Evolutionary conservation across 805 yeast species (phyloP).

Genomic region (Candida coquimbonensis): DNA sequence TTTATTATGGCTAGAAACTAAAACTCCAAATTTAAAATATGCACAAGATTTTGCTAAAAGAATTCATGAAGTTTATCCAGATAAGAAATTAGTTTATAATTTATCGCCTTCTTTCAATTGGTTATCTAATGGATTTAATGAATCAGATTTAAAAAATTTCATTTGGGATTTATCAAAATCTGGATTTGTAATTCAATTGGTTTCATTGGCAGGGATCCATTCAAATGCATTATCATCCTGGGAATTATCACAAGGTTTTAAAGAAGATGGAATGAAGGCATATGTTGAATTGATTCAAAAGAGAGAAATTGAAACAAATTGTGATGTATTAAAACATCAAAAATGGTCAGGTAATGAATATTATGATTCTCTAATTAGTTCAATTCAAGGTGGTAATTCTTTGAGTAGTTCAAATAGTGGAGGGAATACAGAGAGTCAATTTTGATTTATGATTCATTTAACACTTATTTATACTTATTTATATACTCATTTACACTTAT

Average conservation of each 20-base stretch:
- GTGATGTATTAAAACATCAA: constrained; percentile 54
- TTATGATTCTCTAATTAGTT: constrained; percentile 26
- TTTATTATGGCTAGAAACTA: constrained; percentile 56
- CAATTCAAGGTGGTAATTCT: constrained; percentile 6
- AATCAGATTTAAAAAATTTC: constrained; percentile 38
- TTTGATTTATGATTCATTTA: background rate
- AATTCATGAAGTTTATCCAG: constrained; percentile 42
- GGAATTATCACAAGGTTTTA: constrained; percentile 42
- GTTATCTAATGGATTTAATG: constrained; percentile 48
- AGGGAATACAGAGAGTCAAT: constrained; percentile 5
- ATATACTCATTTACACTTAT: no score
- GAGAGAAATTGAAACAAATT: constrained; percentile 35
- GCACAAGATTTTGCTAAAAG: constrained; percentile 27
- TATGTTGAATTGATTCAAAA: constrained; percentile 47
- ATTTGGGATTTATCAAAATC: constrained; percentile 47
- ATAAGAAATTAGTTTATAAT: constrained; percentile 52
- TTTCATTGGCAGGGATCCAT: constrained; percentile 56
- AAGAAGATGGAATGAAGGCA: constrained; percentile 50
- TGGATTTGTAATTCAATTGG: constrained; percentile 53
- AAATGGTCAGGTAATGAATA: constrained; percentile 60
- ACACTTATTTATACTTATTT: background rate
- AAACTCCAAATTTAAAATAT: constrained; percentile 44
- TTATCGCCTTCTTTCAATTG: constrained; percentile 57
- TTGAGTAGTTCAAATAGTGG: constrained; percentile 1
- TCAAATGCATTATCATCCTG: constrained; percentile 44